Base-by-base conservation (phyloP, 495 filamentous ascomycete genomes). In the Sabuloglossum arenarium region DNA sequence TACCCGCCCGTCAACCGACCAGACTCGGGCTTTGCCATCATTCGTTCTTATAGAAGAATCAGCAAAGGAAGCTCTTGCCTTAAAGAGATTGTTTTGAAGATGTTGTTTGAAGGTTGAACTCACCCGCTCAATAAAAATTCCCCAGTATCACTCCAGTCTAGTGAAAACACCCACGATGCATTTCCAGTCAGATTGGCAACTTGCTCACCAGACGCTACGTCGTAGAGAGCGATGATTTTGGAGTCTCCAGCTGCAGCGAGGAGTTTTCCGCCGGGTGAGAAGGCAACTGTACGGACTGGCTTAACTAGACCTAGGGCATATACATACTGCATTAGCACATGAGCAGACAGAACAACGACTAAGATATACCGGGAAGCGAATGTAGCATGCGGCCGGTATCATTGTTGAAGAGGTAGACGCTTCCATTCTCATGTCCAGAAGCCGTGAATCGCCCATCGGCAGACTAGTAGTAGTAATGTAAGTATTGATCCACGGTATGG, bases 171-270 rank as follows among this genome's bases (percentile, higher is more conserved):
- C 90, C 90, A 97, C 30, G 85, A 81, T 0, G 76, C 72, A 61
- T 93, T 83, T 0, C 88, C 84, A 0, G 76, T 73, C 1, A 97
- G 71, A 62, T 86, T 94, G 45, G 80, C 85, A 4, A 96, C 82
- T 65, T 95, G 91, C 64, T 96, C 88, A 21, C 93, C 93, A 59
- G 90, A 86, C 32, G 78, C 73, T 46, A 90, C 85, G 65, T 97
- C 90, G 68, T 94, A 98, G 49, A 97, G 71, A 0, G 84, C 83
- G 61, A 98, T 94, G 49, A 94, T 74, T 51, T 80, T 81, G 1
- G 89, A 81, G 63, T 97, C 88, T 45, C 91, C 91, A 28, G 86
- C 85, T n/a, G 89, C 91, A 32, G 93, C 93, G 23, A 98, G 79
- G 10, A 89, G 74, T 60, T 77, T 89, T 58, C 81, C 80, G 24